Percentiles rank a stretch among this genome's conserved stretches.
Evolutionary conservation across 2,329 filamentous ascomycete species (phyloP).

Genomic region (Aspergillus quadrilineatus): DNA sequence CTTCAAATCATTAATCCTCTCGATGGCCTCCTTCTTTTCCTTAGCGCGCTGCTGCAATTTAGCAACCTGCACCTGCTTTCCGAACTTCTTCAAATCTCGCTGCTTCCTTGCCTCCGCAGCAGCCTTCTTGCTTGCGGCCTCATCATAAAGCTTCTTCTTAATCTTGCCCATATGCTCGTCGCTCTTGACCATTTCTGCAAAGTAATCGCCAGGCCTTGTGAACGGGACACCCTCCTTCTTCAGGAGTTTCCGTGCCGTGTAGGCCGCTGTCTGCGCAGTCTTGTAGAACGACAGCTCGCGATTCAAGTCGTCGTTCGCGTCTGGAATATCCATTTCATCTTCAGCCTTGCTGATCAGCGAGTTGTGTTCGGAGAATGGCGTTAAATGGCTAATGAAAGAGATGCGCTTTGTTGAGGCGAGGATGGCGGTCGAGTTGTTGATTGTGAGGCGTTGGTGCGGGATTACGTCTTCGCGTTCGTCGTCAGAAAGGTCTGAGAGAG

Average conservation of each 20-base stretch:
- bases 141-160: slow-evolving; percentile 87
- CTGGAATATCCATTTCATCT: slow-evolving; percentile 67
- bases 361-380: slow-evolving; percentile 82
- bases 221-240: slow-evolving; percentile 83
- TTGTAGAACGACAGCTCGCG: slow-evolving; percentile 92
- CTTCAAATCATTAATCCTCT: slow-evolving; percentile 94
- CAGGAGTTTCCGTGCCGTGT: slow-evolving; percentile 69
- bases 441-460: slow-evolving; percentile 87
- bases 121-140: slow-evolving; percentile 89
- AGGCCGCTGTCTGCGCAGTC: slow-evolving; percentile 78
- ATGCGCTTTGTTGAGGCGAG: slow-evolving; percentile 72
- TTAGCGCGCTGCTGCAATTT: slow-evolving; percentile 93
- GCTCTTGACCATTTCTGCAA: slow-evolving; percentile 98
- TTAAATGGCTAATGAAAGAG: slow-evolving; percentile 55
- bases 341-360: slow-evolving; percentile 64
- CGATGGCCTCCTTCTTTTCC: slow-evolving; percentile 86
- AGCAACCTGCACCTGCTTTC: slow-evolving; percentile 95
- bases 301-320: slow-evolving; percentile 86
- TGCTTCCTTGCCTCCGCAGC: slow-evolving; percentile 86
- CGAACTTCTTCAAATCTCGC: slow-evolving; percentile 97
- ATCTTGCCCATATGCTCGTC: slow-evolving; percentile 98
- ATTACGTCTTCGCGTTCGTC: slow-evolving; percentile 84
- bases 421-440: slow-evolving; percentile 93
- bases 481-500: slow-evolving; percentile 79
- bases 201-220: slow-evolving; percentile 88